Evolutionary conservation across 352 stramenopile genomes (phyloP), one percentile per base, ranked within the genome.

Genomic region (Pythium graminicola): DNA sequence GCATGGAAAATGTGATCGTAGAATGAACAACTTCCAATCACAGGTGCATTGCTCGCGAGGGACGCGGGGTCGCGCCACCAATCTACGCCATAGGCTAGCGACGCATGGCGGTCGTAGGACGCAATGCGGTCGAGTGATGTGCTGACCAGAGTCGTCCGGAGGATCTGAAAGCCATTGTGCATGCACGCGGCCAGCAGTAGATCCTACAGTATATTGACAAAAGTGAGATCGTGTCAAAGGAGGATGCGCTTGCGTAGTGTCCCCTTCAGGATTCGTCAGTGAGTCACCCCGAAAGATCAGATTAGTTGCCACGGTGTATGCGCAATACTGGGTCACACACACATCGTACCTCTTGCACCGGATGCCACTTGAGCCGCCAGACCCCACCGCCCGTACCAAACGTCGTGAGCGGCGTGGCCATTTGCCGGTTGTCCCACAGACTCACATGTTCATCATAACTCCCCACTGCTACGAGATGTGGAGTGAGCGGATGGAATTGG

Each of bases 291-390:
- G 14, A 55, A 36, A 51, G 9, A 10, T 26, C 17, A 36, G n/a
- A n/a, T n/a, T 32, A 42, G 16, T 33, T 16, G 31, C 31, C 31
- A 27, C 29, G 14, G 33, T 24, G 44, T 24, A 44, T 54, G 29
- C 28, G 33, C 32, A 45, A 48, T 31, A 4, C 29, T 26, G 6
- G 10, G 23, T 27, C 19, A 6, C 4, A 22, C n/a, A 27, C 32
- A 40, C 14, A 22, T n/a, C 46, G 38, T 62, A 86, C 78, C 74
- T 89, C 69, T 20, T 62, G 56, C 6, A 55, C 56, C 4, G 82
- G 77, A 16, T 93, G 78, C 82, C 82, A 93, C 58, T 93, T 93
- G 31, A 93, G 64, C 31, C 82, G 74, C 82, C 82, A 93, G 36
- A 93, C 75, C 33, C 82, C 82, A 32, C 82, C 82, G 16, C 80